Evolutionary conservation across 2,329 filamentous ascomycete species (phyloP).

Genomic region (Coniella lustricola): DNA sequence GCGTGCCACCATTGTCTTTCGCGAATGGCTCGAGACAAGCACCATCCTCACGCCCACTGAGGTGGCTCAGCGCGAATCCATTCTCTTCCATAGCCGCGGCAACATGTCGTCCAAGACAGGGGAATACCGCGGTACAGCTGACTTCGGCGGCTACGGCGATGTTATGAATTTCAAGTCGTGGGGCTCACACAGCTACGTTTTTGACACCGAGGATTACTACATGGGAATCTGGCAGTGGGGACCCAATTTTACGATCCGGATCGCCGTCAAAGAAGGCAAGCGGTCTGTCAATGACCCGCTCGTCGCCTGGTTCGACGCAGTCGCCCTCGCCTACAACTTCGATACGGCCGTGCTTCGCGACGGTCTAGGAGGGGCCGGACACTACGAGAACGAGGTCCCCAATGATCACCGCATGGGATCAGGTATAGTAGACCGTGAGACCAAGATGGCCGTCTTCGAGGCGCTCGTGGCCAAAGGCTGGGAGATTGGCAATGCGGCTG

Average conservation of each 20-base stretch:
- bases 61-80: conserved; percentile 57
- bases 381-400: conserved; percentile 31
- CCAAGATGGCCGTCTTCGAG: conserved; percentile 27
- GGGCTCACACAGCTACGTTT: conserved; percentile 28
- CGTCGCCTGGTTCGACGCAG: conserved; percentile 32
- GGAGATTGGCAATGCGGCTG: conserved; percentile 55
- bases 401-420: conserved; percentile 24
- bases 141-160: conserved; percentile 34
- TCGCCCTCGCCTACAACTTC: conserved; percentile 34
- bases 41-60: conserved; percentile 56
- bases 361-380: conserved; percentile 25
- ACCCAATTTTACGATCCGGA: conserved; percentile 43
- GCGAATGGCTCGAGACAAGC: conserved; percentile 44
- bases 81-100: conserved; percentile 49
- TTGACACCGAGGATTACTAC: conserved; percentile 47
- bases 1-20: conserved; percentile 71
- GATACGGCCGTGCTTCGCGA: conserved; percentile 28
- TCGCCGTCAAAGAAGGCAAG: conserved; percentile 53
- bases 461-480: conserved; percentile 48
- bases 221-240: conserved; percentile 46
- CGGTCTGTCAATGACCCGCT: conserved; percentile 23
- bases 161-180: conserved; percentile 25
- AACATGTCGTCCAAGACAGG: conserved; percentile 34
- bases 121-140: conserved; percentile 27
- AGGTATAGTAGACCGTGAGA: conserved; percentile 33